A percentile compares a stretch with the other conserved stretches of the same genome.
Evolutionary conservation across 441 rosid genomes (phyloP).

Genomic region (Hura crepitans): DNA sequence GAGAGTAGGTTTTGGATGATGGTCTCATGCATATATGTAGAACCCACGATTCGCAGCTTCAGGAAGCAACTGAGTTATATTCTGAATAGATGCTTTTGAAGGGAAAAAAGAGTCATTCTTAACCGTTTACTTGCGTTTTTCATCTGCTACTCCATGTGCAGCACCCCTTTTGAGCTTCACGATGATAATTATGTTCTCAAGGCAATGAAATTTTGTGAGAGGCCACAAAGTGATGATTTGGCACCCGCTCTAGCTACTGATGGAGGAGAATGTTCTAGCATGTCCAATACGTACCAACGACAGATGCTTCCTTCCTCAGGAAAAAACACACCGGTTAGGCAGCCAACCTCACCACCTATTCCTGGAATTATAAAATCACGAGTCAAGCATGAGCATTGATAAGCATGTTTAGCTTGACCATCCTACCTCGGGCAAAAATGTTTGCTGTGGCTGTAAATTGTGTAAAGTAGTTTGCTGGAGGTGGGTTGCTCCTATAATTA

Average conservation of each 20-base stretch:
- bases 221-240: constrained; percentile 44
- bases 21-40: background rate
- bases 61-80: background rate
- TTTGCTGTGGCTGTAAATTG: constrained; percentile 51
- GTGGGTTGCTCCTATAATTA: constrained; percentile 16
- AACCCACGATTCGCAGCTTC: background rate
- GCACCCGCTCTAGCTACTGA: constrained; percentile 32
- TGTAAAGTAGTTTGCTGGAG: constrained; percentile 50
- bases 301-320: constrained; percentile 38
- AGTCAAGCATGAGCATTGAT: constrained; percentile 71
- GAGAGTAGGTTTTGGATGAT: background rate
- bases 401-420: constrained; percentile 24
- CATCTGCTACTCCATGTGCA: constrained; percentile 29
- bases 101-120: background rate
- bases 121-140: background rate
- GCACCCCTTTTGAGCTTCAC: constrained; percentile 97
- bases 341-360: constrained; percentile 54
- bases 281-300: constrained; percentile 40
- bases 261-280: constrained; percentile 57
- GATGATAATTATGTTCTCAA: constrained; percentile 94
- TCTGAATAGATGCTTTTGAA: background rate
- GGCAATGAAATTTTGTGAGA: constrained; percentile 81
- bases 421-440: constrained; percentile 27
- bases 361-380: constrained; percentile 67
- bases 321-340: constrained; percentile 38